These are phyloP conservation scores for Paecilomyces formosus DNA, from an alignment of 2,329 filamentous ascomycete species.

Conservation along the genomic window DNA sequence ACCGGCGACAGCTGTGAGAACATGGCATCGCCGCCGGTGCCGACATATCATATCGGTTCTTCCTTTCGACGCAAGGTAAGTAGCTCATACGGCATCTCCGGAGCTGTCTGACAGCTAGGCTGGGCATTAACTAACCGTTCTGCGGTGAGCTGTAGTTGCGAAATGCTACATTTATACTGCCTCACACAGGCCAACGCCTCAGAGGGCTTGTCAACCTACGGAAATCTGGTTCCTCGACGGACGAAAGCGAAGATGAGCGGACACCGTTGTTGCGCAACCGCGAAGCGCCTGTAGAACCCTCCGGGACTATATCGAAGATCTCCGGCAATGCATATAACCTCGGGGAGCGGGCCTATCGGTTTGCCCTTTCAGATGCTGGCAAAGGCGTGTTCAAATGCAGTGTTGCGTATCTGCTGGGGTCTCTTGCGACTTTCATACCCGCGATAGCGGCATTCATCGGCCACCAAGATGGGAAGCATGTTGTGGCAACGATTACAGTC, in stretches of 20 bases:
- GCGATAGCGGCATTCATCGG: slow-evolving; percentile 67
- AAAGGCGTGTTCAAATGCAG: slow-evolving; percentile 84
- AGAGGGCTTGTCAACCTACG: slow-evolving; percentile 73
- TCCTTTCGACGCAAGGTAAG: slow-evolving; percentile 26
- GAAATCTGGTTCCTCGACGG: slow-evolving; percentile 33
- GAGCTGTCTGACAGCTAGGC: not conserved
- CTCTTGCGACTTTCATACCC: slow-evolving; percentile 75
- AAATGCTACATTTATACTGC: slow-evolving; percentile 80
- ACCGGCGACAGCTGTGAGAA: slow-evolving; percentile 13
- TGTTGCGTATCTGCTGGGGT: slow-evolving; percentile 79
- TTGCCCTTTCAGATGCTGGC: slow-evolving; percentile 64
- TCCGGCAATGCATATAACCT: slow-evolving; percentile 24
- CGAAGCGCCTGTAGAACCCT: slow-evolving; percentile 3
- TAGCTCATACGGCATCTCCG: not conserved
- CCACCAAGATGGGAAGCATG: slow-evolving; percentile 82
- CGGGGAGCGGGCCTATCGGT: slow-evolving; percentile 44
- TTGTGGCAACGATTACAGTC: slow-evolving; percentile 87
- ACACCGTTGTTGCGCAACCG: slow-evolving; percentile 24
- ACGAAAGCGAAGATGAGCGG: slow-evolving; percentile 33
- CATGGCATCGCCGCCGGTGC: slow-evolving; percentile 22
- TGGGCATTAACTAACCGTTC: not conserved
- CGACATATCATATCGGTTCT: slow-evolving; percentile 22
- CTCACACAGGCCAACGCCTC: slow-evolving; percentile 75
- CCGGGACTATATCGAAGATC: slow-evolving; percentile 11
- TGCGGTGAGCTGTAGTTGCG: slow-evolving; percentile 49